Evolutionary conservation across 2,329 filamentous ascomycete species (phyloP), one percentile per base, ranked within the genome.

Genomic region (Arthroderma sp.): DNA sequence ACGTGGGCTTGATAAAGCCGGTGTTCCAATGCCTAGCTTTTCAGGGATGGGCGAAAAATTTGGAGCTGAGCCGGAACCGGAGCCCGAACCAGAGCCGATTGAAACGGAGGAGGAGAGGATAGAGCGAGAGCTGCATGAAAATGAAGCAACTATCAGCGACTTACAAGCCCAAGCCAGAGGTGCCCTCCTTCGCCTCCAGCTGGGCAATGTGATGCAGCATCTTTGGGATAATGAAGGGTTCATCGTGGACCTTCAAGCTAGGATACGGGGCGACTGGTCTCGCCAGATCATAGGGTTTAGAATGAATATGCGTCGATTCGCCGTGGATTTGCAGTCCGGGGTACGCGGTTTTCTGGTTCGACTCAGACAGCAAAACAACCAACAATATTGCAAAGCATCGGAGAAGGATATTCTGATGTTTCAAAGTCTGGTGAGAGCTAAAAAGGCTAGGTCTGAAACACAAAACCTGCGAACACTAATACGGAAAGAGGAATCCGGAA

Each of bases 1-100:
- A 59, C 95, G 94, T 59, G 91, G 91, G 39, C 77, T 98, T 38
- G 91, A 98, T 68, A 94, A 91, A 64, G 81, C 94, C 51, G 93
- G 93, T 44, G 77, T 89, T 51, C 93, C 78, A 58, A 95, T 98
- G 87, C 91, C 91, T 34, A 94, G 86, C 68, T 98, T 98, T 68
- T 87, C 87, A 45, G 93, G 88, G 48, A 96, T 98, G 84, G 83
- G 88, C 42, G 89, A 87, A 51, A 89, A 91, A 58, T 95, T 98
- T 70, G 87, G 86, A 33, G 82, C 89, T 4, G 86, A 93, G 56
- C 78, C 81, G 1, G 74, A 82, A 45, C 83, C 83, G 0, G 82
- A 87, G 55, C 82, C 82, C 0, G 79, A 83, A 58, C 74, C 74
- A 0, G 76, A 80, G 53, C 79, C 79, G 1, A 70, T 78, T 3